Base-by-base conservation (phyloP, 176 grass and related monocot genomes). In the Calamus simplicifolius region DNA sequence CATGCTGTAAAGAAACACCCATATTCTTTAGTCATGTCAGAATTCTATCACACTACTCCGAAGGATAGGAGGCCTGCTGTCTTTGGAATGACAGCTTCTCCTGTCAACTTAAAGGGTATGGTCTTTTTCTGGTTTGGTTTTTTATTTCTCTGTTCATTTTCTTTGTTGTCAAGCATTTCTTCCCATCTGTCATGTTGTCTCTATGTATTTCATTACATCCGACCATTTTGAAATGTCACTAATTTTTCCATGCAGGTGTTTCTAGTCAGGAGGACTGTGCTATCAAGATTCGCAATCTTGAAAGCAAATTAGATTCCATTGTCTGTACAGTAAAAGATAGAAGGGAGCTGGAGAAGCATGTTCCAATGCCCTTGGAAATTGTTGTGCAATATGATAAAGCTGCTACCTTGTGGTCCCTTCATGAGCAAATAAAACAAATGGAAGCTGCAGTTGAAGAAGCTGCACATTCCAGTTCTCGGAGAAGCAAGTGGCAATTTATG, bases 1-100 rank as follows among this genome's bases (percentile, higher is more conserved):
- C 93, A 98, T 82, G 93, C 93, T 78, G 93, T 98, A 58, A 98
- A 98, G 88, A 98, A 98, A 52, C 93, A 98, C 58, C 93, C 93
- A 72, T 98, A 98, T 88, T 98, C 93, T 76, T 75, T 98, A 78
- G 93, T 98, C 21, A 98, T 98, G 93, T 98, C 93, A 62, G 93
- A 98, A 77, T 98, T 98, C 66, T 98, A 98, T 75, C 93, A 98
- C 62, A 98, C 93, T 49, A 92, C 93, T 16, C 62, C 66, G 25
- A 98, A 85, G 79, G 87, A 88, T 67, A 98, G 88, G 78, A 81
- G 93, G 14, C 93, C 93, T 26, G 50, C 70, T 72, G 87, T 98
- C 75, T 98, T 98, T 66, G 93, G 93, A 54, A 98, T 92, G 93
- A 98, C 93, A 58, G 93, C 93, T 80, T 98, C 93, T 69, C 93